A percentile compares a stretch with the other conserved stretches of the same genome.
These are phyloP conservation scores for Aspergillus costaricaensis DNA, from an alignment of 2,329 filamentous ascomycete species.

Conservation along the genomic window DNA sequence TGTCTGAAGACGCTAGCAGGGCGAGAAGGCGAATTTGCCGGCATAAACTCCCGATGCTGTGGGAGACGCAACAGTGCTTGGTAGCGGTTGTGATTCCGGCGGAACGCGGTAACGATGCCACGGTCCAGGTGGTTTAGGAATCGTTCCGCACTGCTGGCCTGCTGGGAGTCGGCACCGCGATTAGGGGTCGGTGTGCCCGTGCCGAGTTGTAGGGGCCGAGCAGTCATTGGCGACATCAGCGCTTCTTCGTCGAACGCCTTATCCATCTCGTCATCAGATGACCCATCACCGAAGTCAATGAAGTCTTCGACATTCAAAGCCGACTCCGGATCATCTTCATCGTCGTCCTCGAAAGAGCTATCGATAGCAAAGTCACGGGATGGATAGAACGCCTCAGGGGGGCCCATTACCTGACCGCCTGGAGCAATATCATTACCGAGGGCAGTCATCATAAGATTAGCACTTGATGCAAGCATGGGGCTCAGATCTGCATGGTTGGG, in stretches of 20 bases:
- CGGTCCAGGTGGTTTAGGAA: constrained; percentile 69
- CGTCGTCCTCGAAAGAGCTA: constrained; percentile 60
- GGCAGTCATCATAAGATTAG: constrained; percentile 77
- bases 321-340: constrained; percentile 65
- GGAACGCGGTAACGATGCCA: constrained; percentile 76
- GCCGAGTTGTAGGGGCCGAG: constrained; percentile 41
- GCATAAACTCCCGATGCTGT: constrained; percentile 48
- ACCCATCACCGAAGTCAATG: constrained; percentile 64
- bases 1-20: constrained; percentile 48
- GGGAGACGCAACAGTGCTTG: constrained; percentile 52
- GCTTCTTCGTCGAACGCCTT: constrained; percentile 50
- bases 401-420: constrained; percentile 67
- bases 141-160: constrained; percentile 46
- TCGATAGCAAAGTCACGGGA: constrained; percentile 61
- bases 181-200: constrained; percentile 40
- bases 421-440: constrained; percentile 56
- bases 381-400: constrained; percentile 74
- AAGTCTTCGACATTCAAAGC: constrained; percentile 70
- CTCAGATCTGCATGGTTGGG: constrained; percentile 41
- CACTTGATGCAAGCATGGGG: constrained; percentile 66
- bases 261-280: constrained; percentile 63
- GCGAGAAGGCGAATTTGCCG: constrained; percentile 45
- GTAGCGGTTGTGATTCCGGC: constrained; percentile 57
- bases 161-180: constrained; percentile 33
- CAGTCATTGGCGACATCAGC: constrained; percentile 48